Percentiles rank a stretch among this genome's conserved stretches.
Evolutionary conservation across 495 filamentous ascomycete species (phyloP).

Genomic region (Daldinia caldariorum): DNA sequence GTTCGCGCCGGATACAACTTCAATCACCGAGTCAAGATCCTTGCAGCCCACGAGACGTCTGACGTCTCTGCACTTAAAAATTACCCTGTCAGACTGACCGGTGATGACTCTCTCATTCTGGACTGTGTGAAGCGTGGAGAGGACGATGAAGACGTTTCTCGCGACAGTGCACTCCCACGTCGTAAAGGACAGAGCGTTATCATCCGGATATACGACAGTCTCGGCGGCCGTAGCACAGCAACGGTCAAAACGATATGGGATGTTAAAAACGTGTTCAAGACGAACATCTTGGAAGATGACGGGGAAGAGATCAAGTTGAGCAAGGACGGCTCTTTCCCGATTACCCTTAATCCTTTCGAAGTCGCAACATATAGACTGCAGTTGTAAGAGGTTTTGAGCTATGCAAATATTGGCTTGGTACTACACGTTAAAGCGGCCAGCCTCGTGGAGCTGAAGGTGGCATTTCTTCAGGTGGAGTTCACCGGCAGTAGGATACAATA

Average conservation of each 20-base stretch:
- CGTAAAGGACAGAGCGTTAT: conserved; percentile 81
- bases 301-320: conserved; percentile 63
- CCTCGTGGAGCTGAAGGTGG: no score
- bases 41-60: conserved; percentile 46
- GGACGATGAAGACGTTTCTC: conserved; percentile 89
- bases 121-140: conserved; percentile 93
- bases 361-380: conserved; percentile 85
- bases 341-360: conserved; percentile 87
- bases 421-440: background rate
- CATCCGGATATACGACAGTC: conserved; percentile 84
- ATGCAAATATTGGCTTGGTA: background rate
- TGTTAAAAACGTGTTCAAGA: conserved; percentile 80
- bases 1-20: conserved; percentile 88
- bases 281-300: conserved; percentile 81
- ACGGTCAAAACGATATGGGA: conserved; percentile 70
- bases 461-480: no score
- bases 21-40: conserved; percentile 79
- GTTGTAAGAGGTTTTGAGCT: conserved; percentile 54
- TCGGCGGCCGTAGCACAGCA: conserved; percentile 82
- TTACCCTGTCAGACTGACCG: conserved; percentile 64
- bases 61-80: conserved; percentile 50
- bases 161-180: conserved; percentile 70
- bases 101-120: conserved; percentile 71
- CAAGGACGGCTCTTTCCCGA: conserved; percentile 62
- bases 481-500: no score